Conservation (phyloP, 1,284 basidiomycete genomes). For the Leccinum huronense region DNA sequence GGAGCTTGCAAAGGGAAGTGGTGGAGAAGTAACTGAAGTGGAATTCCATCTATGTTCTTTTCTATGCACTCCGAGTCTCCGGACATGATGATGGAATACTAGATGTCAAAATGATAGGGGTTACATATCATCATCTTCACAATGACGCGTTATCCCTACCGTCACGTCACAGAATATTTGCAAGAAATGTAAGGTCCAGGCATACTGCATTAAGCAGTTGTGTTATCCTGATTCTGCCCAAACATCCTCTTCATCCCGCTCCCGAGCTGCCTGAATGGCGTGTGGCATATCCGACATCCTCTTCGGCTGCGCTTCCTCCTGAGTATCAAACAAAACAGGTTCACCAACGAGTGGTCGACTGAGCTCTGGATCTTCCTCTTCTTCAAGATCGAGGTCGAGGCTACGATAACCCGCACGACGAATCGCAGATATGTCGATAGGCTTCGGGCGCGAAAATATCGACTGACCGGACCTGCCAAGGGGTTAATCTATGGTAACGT, state of each 20-base stretch:
- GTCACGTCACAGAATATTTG: no score
- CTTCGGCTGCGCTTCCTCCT: conserved; percentile 37
- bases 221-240: conserved; percentile 68
- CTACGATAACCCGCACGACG: conserved; percentile 62
- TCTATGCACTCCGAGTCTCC: no score
- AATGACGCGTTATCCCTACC: no score
- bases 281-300: conserved; percentile 53
- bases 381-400: conserved; percentile 70
- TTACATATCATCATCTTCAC: no score
- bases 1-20: no score
- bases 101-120: no score
- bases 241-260: conserved; percentile 63
- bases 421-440: conserved; percentile 82
- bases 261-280: conserved; percentile 49
- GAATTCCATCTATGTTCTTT: no score
- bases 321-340: conserved; percentile 57
- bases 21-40: no score
- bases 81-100: no score
- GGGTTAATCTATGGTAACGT: conserved; percentile 15
- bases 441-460: conserved; percentile 87
- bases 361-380: conserved; percentile 53
- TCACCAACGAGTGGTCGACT: conserved; percentile 54
- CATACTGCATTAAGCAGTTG: not conserved
- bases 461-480: conserved; percentile 83
- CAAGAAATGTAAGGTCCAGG: no score